Base-by-base conservation (phyloP, 495 filamentous ascomycete species). In the Lentithecium fluviatile region DNA sequence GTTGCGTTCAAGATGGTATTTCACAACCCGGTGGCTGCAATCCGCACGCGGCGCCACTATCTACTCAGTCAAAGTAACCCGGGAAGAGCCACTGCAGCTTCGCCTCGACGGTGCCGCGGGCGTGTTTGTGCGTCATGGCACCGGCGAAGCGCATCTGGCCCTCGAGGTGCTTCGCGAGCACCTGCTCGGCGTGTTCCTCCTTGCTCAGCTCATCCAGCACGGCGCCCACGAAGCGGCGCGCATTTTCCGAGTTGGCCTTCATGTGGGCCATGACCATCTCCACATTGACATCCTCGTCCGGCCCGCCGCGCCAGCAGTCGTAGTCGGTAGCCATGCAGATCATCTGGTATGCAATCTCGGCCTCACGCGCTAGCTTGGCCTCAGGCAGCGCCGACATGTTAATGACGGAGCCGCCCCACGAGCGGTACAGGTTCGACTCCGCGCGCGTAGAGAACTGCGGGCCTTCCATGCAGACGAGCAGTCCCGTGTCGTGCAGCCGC, bases 291-390 rank as follows among this genome's bases (percentile, higher is more conserved):
- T 77, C 76, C 56, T 83, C 84, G 2, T 52, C 49, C 7, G 19
- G 52, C 40, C 79, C 78, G 54, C 75, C 74, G 71, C 89, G 88
- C 94, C 94, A 97, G 82, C 92, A 96, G 75, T 99, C 95, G 69
- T 99, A 99, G 76, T 99, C 94, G 21, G 94, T 99, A 25, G 88
- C 86, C 95, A 99, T 99, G 80, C 93, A 97, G 66, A 99, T 93
- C 83, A 97, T 93, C 77, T 93, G 90, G 70, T 96, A 97, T 15
- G 87, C 88, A 64, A 99, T 87, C 78, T 99, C 95, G 4, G 95
- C 95, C 78, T 99, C 94, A 32, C 88, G 82, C 25, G 94, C 94
- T 12, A 99, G 84, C 79, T 97, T 97, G 32, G 93, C 87, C 78
- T 99, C 94, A 23, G 94, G 94, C n/a, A 97, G 81, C 21, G 87